Base-by-base conservation (phyloP, 345 rosid species). In the Streptanthus diversifolius region DNA sequence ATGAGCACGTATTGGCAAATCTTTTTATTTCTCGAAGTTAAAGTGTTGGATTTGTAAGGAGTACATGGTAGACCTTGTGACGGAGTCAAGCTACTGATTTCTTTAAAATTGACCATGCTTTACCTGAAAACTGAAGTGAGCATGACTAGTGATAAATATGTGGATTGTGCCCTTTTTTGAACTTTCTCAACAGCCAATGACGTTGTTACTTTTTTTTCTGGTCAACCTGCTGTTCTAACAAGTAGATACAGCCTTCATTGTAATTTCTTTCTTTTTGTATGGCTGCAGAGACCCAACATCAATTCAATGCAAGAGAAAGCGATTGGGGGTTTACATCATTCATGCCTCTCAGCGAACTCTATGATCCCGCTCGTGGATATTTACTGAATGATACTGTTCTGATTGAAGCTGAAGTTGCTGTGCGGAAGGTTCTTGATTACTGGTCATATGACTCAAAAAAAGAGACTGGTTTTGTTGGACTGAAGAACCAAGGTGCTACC, bases 291-390 rank as follows among this genome's bases (percentile, higher is more conserved):
- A 93, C 97, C 8, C 97, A 91, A 54, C 98, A 93, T 80, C 98
- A 89, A 72, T 93, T 93, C 80, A 91, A 85, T 80, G 88, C 89
- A 75, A 83, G 98, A 75, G 98, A 93, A 85, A 91, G 97, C 58
- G 98, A 93, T 64, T 93, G 98, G 98, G 98, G 98, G 32, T 93
- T 93, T 80, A 93, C 98, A 69, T 85, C 96, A 63, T 93, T 93
- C 77, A 91, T 91, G 97, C 90, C 93, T 67, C 97, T 93, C 18
- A 70, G 93, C 22, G 98, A 93, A 32, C 87, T 93, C 35, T 91
- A 93, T 87, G 97, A 89, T 58, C 93, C 92, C 14, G 66, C 30
- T 43, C 90, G 91, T 72, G 98, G 97, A 49, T 91, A 84, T 84
- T 74, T 89, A 77, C 83, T 81, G 63, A 85, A 88, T 84, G 97